phyloP scores from a whole-genome alignment of 106 monocot genomes.

The Platanthera zijinensis region DNA sequence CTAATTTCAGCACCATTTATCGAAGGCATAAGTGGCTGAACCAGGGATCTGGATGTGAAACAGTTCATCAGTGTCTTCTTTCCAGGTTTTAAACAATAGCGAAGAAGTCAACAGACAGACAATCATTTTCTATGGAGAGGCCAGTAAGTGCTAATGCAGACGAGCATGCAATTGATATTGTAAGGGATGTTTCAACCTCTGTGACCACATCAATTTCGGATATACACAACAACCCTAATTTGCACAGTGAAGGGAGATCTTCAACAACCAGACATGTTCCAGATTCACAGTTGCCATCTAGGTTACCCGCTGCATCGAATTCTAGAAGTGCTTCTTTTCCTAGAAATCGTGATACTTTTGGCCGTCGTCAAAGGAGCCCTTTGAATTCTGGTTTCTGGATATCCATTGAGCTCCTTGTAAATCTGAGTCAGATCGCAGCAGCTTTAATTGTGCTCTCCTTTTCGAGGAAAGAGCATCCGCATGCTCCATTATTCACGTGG shows the following conservation, averaged over 20 bases:
- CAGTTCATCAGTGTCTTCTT: too few species aligned
- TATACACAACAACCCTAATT: conserved; percentile 9
- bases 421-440: conserved; percentile 50
- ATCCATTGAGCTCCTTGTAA: conserved; percentile 48
- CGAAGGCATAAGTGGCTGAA: too few species aligned
- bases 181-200: conserved; percentile 8
- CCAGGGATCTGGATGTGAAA: too few species aligned
- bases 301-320: conserved; percentile 15
- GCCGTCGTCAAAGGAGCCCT: conserved; percentile 45
- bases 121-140: conserved; percentile 25
- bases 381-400: conserved; percentile 63
- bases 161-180: conserved; percentile 34
- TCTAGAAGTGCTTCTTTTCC: conserved; percentile 20
- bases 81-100: background rate
- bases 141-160: conserved; percentile 2
- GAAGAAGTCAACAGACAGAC: conserved; percentile 10
- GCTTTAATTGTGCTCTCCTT: conserved; percentile 40
- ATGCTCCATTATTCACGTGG: conserved; percentile 48
- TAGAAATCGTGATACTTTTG: conserved; percentile 39
- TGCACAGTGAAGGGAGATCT: conserved; percentile 12
- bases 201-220: background rate
- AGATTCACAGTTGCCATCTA: background rate
- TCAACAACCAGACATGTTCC: conserved; percentile 13
- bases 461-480: conserved; percentile 48
- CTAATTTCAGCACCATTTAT: too few species aligned